Evolutionary conservation across 176 grass and related monocot genomes (phyloP).

Genomic region (Dactylis glomerata): DNA sequence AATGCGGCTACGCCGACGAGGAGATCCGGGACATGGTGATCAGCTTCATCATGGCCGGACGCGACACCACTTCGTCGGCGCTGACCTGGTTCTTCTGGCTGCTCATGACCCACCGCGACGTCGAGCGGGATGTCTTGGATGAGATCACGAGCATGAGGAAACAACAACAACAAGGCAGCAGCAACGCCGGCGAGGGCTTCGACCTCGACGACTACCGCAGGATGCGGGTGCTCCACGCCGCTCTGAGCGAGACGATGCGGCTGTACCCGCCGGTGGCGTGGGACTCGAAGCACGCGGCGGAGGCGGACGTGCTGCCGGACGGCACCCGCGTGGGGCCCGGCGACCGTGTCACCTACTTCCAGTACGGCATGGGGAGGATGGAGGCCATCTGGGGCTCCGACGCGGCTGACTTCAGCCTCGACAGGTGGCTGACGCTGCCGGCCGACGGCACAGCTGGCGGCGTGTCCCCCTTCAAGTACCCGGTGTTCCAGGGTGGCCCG

Average conservation of each 20-base stretch:
- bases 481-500: slow-evolving; percentile 86
- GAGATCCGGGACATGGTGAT: slow-evolving; percentile 90
- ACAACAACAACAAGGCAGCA: not conserved
- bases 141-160: slow-evolving; percentile 26
- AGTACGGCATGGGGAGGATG: slow-evolving; percentile 95
- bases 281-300: slow-evolving; percentile 82
- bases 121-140: slow-evolving; percentile 39
- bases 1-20: slow-evolving; percentile 63
- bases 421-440: slow-evolving; percentile 48
- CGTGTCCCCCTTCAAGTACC: slow-evolving; percentile 79
- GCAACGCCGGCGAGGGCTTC: slow-evolving; percentile 4
- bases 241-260: slow-evolving; percentile 87
- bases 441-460: not conserved
- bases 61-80: slow-evolving; percentile 85
- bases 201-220: slow-evolving; percentile 36
- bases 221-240: slow-evolving; percentile 75
- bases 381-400: slow-evolving; percentile 69
- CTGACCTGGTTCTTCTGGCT: slow-evolving; percentile 98
- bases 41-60: slow-evolving; percentile 87
- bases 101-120: slow-evolving; percentile 52
- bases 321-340: slow-evolving; percentile 56
- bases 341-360: slow-evolving; percentile 86
- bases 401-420: slow-evolving; percentile 51
- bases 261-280: slow-evolving; percentile 90
- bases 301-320: slow-evolving; percentile 68